A percentile compares a stretch with the other conserved stretches of the same genome.
Conservation (phyloP, 768 basidiomycete genomes). For the Suillus alpinus region DNA sequence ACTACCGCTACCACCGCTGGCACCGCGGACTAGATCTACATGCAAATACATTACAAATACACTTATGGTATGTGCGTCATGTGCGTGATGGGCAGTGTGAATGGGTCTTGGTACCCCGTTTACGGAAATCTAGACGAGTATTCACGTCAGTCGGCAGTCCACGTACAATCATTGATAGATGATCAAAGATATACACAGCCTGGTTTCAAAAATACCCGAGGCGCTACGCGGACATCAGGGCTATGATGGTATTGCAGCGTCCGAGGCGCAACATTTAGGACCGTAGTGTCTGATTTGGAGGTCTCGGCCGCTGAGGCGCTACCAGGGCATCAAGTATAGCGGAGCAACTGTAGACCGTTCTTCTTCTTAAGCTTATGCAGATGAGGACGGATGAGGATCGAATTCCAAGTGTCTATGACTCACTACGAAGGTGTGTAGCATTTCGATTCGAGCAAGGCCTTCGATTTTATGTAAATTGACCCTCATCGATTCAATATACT, state of each 20-base stretch:
- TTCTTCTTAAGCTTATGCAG: neutral
- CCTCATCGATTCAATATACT: too few relatives aligned
- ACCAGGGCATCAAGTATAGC: neutral
- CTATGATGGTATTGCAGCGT: neutral
- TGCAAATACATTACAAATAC: neutral
- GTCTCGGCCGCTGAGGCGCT: too few relatives aligned
- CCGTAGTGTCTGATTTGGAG: too few relatives aligned
- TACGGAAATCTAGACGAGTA: neutral
- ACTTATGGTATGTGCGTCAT: neutral
- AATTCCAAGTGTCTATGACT: neutral
- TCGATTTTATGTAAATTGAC: neutral
- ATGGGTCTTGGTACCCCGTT: neutral
- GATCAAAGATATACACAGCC: neutral
- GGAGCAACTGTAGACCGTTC: neutral
- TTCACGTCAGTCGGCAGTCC: neutral
- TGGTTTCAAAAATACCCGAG: neutral
- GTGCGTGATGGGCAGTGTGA: neutral
- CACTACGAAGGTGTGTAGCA: neutral
- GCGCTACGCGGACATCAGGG: neutral
- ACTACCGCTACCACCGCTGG: neutral
- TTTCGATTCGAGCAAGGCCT: neutral
- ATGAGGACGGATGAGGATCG: neutral
- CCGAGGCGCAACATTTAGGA: neutral
- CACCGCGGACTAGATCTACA: neutral
- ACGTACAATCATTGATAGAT: neutral